phyloP scores from a whole-genome alignment of 108 stramenopile genomes.

The Nannochloropsis oceanica region DNA sequence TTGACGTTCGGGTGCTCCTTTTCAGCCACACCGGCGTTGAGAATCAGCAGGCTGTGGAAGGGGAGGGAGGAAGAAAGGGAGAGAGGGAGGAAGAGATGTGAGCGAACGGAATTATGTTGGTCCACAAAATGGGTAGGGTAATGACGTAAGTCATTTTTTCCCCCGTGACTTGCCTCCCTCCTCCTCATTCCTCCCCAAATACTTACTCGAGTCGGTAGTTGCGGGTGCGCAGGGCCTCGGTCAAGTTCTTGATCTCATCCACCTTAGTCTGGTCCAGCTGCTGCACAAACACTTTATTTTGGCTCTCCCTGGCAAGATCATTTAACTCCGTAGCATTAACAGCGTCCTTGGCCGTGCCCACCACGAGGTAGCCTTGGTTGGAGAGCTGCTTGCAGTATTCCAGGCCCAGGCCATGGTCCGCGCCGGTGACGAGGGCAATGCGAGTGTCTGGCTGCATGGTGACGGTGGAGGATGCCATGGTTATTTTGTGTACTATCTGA shows the following conservation, averaged over 20 bases:
- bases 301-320: neutral
- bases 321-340: neutral
- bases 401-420: neutral
- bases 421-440: neutral
- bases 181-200: neutral
- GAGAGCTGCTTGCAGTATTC: neutral
- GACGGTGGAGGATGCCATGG: neutral
- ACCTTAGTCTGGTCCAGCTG: neutral
- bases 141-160: neutral
- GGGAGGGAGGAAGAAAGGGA: neutral
- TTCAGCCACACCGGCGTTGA: neutral
- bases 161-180: neutral
- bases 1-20: neutral
- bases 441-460: neutral
- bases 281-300: neutral
- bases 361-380: neutral
- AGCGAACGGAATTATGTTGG: neutral
- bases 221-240: neutral
- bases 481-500: too few relatives aligned
- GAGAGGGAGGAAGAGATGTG: neutral
- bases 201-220: neutral
- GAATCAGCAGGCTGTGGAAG: neutral
- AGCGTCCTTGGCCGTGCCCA: neutral
- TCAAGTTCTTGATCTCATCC: neutral
- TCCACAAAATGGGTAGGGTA: neutral